Conservation (phyloP, 2,329 filamentous ascomycete genomes). For the Colletotrichum liaoningense region DNA sequence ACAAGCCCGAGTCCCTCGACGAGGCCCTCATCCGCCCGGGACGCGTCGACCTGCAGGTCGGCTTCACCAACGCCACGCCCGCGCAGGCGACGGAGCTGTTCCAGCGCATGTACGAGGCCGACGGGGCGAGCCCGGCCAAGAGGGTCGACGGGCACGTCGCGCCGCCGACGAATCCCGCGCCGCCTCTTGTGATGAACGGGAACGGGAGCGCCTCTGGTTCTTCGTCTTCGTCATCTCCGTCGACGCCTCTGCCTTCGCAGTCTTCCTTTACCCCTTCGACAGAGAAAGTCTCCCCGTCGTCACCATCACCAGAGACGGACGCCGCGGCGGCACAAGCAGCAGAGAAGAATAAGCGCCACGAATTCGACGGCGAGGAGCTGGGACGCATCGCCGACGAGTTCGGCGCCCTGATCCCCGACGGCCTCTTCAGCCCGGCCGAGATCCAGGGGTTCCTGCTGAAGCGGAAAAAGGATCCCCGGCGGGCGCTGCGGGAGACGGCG, state of each 20-base stretch:
- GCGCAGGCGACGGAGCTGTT: conserved; percentile 69
- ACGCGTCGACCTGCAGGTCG: conserved; percentile 39
- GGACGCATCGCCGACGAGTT: conserved; percentile 60
- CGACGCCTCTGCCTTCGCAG: background rate
- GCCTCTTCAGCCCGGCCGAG: conserved; percentile 68
- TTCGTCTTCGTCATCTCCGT: background rate
- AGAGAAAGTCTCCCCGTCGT: no score
- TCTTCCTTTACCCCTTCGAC: background rate
- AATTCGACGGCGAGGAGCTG: conserved; percentile 50
- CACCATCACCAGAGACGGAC: background rate
- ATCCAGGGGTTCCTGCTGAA: conserved; percentile 75
- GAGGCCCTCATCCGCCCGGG: conserved; percentile 78
- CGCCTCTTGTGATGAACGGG: conserved; percentile 7
- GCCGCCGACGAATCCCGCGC: conserved; percentile 14
- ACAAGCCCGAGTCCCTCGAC: conserved; percentile 79
- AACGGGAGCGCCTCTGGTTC: background rate
- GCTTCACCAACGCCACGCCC: conserved; percentile 42
- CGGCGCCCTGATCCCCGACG: conserved; percentile 62
- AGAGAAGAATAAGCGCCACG: conserved; percentile 34
- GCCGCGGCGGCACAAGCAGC: background rate
- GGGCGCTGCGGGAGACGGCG: conserved; percentile 64
- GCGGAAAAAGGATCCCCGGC: conserved; percentile 67
- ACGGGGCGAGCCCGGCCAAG: conserved; percentile 35
- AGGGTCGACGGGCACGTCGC: conserved; percentile 27
- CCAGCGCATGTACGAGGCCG: conserved; percentile 68